Evolutionary conservation across 2,329 filamentous ascomycete genomes (phyloP).

Genomic region (Hymenoscyphus occultus): DNA sequence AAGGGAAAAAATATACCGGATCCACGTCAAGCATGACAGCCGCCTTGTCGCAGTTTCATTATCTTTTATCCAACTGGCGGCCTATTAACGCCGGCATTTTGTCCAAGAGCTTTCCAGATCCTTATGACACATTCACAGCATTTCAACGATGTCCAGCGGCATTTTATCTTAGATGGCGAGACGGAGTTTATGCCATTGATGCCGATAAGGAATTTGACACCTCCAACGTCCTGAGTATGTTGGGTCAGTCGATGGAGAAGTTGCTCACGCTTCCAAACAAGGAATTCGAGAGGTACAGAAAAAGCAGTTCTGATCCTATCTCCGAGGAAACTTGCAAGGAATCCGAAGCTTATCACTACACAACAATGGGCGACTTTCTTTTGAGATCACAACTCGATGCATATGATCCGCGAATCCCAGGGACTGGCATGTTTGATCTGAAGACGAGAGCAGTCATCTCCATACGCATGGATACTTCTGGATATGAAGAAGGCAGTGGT

Average conservation of each 20-base stretch:
- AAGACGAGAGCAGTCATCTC: conserved; percentile 92
- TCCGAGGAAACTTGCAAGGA: conserved; percentile 68
- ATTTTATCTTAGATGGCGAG: conserved; percentile 76
- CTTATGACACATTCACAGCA: conserved; percentile 65
- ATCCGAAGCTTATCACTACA: conserved; percentile 83
- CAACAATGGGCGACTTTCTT: conserved; percentile 79
- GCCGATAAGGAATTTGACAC: conserved; percentile 89
- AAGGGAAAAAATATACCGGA: conserved; percentile 79
- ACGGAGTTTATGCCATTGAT: conserved; percentile 91
- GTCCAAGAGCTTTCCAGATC: conserved; percentile 63
- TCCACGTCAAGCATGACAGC: conserved; percentile 97
- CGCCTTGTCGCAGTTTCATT: conserved; percentile 87
- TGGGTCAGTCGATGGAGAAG: conserved; percentile 97
- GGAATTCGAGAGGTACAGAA: conserved; percentile 82
- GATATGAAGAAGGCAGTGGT: conserved; percentile 71
- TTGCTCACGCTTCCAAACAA: conserved; percentile 78
- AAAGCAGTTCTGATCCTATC: conserved; percentile 63
- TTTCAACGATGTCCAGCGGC: conserved; percentile 72
- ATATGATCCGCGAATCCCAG: conserved; percentile 78
- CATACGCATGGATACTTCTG: conserved; percentile 79
- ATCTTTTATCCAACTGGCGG: conserved; percentile 81
- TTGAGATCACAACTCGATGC: conserved; percentile 96
- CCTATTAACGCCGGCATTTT: conserved; percentile 63
- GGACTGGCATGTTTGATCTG: conserved; percentile 90
- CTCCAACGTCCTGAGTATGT: conserved; percentile 82